phyloP scores from a whole-genome alignment of 345 rosid genomes.

The Pugionium cornutum region DNA sequence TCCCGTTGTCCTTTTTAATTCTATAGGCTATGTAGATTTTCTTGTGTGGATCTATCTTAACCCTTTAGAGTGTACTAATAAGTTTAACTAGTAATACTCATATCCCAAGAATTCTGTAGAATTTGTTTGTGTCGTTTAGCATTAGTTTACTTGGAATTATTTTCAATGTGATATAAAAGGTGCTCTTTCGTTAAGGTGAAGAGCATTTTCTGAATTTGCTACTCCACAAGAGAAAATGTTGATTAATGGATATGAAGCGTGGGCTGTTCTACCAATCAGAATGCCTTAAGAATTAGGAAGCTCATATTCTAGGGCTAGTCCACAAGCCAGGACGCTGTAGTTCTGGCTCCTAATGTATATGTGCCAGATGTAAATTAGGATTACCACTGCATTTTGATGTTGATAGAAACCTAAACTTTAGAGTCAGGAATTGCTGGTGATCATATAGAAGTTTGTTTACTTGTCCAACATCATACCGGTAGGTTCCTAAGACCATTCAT shows the following conservation, averaged over 20 bases:
- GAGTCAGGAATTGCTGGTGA: neutral
- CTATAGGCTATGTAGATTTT: constrained; percentile 1
- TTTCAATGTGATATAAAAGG: neutral
- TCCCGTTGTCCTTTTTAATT: neutral
- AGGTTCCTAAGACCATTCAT: neutral
- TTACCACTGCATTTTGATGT: neutral
- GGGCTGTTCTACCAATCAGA: neutral
- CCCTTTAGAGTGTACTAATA: neutral
- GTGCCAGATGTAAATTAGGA: no score
- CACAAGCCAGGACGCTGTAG: neutral
- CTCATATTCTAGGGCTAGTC: neutral
- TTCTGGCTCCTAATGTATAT: no score
- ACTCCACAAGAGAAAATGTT: neutral
- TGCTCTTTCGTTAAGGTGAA: neutral
- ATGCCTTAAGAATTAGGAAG: neutral
- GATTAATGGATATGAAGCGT: neutral
- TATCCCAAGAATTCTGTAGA: neutral
- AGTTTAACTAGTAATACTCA: neutral
- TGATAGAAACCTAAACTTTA: neutral
- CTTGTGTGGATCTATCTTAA: constrained; percentile 4
- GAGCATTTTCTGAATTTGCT: neutral
- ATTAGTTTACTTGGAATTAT: neutral
- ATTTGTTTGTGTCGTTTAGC: neutral
- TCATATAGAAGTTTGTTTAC: constrained; percentile 4
- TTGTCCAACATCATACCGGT: neutral